These are phyloP conservation scores for Cetradonia linearis DNA, from an alignment of 495 filamentous ascomycete genomes.

Conservation along the genomic window DNA sequence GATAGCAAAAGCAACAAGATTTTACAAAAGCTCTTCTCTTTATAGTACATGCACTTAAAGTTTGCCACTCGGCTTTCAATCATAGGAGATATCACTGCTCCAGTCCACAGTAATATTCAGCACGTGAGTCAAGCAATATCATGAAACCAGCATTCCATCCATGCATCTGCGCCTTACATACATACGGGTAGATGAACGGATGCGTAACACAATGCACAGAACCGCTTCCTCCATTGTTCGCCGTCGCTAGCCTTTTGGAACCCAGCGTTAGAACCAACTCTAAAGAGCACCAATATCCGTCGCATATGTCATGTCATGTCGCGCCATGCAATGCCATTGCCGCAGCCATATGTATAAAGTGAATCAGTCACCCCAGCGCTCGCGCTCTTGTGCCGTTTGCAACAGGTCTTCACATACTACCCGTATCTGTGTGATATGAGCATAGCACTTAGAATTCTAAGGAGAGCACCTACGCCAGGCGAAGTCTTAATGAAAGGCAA, in stretches of 20 bases:
- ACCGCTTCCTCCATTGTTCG: not conserved
- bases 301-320: conserved; percentile 8
- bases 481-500: conserved; percentile 82
- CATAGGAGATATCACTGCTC: not conserved
- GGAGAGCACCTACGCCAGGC: conserved; percentile 54
- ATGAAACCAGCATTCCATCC: conserved; percentile 10
- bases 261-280: conserved; percentile 4
- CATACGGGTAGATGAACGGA: not conserved
- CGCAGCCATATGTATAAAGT: conserved; percentile 8
- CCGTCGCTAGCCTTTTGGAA: conserved; percentile 14
- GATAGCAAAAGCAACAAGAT: not conserved
- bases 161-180: conserved; percentile 5
- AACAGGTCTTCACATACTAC: conserved; percentile 11
- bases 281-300: conserved; percentile 4
- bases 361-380: conserved; percentile 14
- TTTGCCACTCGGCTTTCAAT: not conserved
- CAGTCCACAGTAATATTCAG: not conserved
- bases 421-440: conserved; percentile 6
- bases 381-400: conserved; percentile 16
- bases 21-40: conserved; percentile 8
- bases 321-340: conserved; percentile 8
- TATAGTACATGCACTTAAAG: conserved; percentile 9
- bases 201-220: conserved; percentile 8
- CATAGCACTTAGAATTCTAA: not conserved
- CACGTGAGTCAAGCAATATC: conserved; percentile 7